Evolutionary conservation across 352 stramenopile species (phyloP), one percentile per base, ranked within the genome.

Genomic region (Phytophthora citricola): DNA sequence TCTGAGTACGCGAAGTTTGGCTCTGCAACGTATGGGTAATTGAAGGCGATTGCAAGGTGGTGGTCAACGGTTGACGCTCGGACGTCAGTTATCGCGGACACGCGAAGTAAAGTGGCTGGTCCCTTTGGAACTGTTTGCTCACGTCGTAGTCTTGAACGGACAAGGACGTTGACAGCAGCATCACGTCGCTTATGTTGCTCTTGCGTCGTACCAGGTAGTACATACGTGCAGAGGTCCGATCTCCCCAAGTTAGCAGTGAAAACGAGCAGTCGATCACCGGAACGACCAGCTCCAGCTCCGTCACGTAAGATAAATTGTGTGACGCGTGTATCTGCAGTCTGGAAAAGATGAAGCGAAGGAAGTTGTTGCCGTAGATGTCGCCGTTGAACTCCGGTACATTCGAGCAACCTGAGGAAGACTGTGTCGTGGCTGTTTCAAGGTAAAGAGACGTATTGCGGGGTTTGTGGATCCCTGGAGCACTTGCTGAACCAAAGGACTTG

Each of bases 191-290:
- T 1, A 36, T 52, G 22, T 71, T 51, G 9, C 8, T 61, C 27
- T 43, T 52, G n/a, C 3, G 26, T 5, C 72, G 43, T 9, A 61
- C 27, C 2, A 76, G 47, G 14, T 77, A 81, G 22, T 58, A 73
- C 2, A 75, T 38, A 7, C 61, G 39, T 34, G 58, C 52, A 4
- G 14, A 15, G 5, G 57, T 63, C 10, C 5, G 11, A 22, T 73
- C 66, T 4, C 46, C 43, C 5, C 8, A 46, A 2, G 39, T 29
- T 4, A 73, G 7, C 10, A 59, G 39, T 10, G 15, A 6, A 15
- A 66, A 69, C 20, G 49, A 46, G 48, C 73, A 81, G 56, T 78
- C 73, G 12, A 81, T 43, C 20, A 85, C 36, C 0, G 76, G 76
- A 5, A 49, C 38, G 9, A 85, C 52, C 15, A 85, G 39, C n/a